Conservation (phyloP, 1,139 yeast genomes). For the Arxiozyma heterogenica region DNA sequence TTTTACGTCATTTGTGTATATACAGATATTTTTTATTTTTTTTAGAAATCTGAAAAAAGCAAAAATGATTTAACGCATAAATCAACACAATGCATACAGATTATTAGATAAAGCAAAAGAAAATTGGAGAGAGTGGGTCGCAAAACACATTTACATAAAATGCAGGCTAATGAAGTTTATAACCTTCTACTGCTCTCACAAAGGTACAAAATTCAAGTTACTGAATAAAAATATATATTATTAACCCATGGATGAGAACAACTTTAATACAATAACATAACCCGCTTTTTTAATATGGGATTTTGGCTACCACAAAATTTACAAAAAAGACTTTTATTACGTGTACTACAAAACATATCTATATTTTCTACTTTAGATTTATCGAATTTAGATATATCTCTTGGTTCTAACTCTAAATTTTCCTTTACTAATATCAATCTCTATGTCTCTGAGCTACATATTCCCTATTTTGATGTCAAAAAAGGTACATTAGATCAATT, state of each 20-base stretch:
- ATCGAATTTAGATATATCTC: constrained; percentile 70
- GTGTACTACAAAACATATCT: constrained; percentile 74
- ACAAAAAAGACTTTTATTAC: constrained; percentile 70
- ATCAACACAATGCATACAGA: background rate
- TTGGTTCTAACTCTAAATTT: constrained; percentile 48
- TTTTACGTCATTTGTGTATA: too few species aligned
- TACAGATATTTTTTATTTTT: too few species aligned
- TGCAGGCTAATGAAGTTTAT: background rate
- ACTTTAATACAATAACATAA: background rate
- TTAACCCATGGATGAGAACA: background rate
- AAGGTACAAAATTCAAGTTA: too few species aligned
- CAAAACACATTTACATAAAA: background rate
- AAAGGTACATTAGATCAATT: constrained; percentile 53
- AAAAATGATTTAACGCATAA: background rate
- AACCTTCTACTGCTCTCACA: background rate
- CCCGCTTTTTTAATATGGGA: constrained; percentile 34
- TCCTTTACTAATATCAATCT: constrained; percentile 55
- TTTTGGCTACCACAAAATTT: constrained; percentile 80
- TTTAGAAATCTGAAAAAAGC: background rate
- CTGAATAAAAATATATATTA: too few species aligned
- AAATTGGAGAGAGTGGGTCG: background rate
- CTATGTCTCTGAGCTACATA: constrained; percentile 61
- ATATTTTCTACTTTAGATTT: constrained; percentile 74
- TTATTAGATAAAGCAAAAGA: background rate
- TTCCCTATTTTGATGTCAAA: constrained; percentile 60